Conservation (phyloP, 345 rosid species). For the Gossypium ekmanianum region DNA sequence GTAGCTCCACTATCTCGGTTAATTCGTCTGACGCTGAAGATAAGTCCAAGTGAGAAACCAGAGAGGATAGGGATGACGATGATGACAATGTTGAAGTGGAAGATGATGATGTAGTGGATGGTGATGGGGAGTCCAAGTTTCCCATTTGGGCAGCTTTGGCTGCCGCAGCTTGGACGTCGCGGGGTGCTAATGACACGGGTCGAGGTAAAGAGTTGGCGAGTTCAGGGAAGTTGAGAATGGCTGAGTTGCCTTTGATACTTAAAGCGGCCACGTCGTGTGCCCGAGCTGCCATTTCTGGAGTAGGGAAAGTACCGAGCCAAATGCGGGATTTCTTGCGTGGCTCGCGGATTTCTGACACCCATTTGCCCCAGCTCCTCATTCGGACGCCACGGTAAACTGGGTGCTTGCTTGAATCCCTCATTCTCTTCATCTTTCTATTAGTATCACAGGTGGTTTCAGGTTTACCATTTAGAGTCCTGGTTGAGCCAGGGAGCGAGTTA, state of each 20-base stretch:
- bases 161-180: constrained; percentile 93
- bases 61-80: constrained; percentile 39
- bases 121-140: constrained; percentile 18
- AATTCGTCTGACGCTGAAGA: constrained; percentile 58
- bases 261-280: constrained; percentile 94
- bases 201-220: constrained; percentile 66
- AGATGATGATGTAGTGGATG: constrained; percentile 27
- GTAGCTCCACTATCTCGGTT: constrained; percentile 74
- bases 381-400: constrained; percentile 81
- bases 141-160: constrained; percentile 81
- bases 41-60: constrained; percentile 49
- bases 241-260: constrained; percentile 74
- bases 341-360: constrained; percentile 97
- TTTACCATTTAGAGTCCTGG: constrained; percentile 5
- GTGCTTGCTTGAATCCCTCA: constrained; percentile 58
- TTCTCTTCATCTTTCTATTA: constrained; percentile 36
- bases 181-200: constrained; percentile 66
- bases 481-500: constrained; percentile 16
- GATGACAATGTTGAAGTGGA: constrained; percentile 30
- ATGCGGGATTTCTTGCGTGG: constrained; percentile 91
- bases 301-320: constrained; percentile 90
- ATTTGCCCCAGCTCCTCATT: constrained; percentile 95
- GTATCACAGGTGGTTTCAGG: constrained; percentile 5
- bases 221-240: constrained; percentile 86
- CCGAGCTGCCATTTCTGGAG: constrained; percentile 97